Conservation (phyloP, 2,329 filamentous ascomycete genomes). For the Calonectria pteridis region DNA sequence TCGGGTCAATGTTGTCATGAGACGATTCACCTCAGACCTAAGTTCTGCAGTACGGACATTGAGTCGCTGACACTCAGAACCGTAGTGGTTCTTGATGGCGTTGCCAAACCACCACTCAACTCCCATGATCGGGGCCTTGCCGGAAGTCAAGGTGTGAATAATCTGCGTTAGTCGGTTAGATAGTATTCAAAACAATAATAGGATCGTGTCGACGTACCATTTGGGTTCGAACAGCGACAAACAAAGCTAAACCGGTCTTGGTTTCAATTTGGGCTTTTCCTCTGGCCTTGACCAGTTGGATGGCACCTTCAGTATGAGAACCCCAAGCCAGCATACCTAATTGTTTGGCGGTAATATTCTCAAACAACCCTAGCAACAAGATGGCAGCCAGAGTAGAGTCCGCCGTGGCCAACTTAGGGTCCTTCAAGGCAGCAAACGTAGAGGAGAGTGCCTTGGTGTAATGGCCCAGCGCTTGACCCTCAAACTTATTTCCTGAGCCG, state of each 20-base stretch:
- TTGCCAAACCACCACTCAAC: constrained; percentile 71
- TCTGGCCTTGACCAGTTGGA: constrained; percentile 69
- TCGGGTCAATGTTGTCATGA: constrained; percentile 61
- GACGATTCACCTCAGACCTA: constrained; percentile 64
- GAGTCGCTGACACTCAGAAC: constrained; percentile 63
- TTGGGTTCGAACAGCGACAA: constrained; percentile 70
- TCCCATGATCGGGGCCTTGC: constrained; percentile 65
- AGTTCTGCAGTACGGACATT: constrained; percentile 67
- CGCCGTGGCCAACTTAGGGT: constrained; percentile 61
- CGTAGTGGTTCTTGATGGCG: constrained; percentile 62
- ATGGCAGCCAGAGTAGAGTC: constrained; percentile 72
- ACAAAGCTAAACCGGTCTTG: constrained; percentile 66
- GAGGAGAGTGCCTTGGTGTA: constrained; percentile 68
- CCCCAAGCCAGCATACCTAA: constrained; percentile 70
- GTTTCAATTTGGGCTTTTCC: constrained; percentile 68
- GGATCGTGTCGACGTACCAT: constrained; percentile 59
- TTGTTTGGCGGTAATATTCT: constrained; percentile 69
- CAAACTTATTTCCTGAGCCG: constrained; percentile 49
- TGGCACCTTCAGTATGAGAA: constrained; percentile 74
- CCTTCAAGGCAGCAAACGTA: constrained; percentile 65
- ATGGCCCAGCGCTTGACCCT: constrained; percentile 59
- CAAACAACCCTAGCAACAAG: constrained; percentile 70
- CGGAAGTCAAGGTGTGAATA: constrained; percentile 67
- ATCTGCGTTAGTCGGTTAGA: constrained; percentile 54
- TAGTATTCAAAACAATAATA: background rate